Conservation (phyloP, 257 asterid species). For the Henckelia pumila region DNA sequence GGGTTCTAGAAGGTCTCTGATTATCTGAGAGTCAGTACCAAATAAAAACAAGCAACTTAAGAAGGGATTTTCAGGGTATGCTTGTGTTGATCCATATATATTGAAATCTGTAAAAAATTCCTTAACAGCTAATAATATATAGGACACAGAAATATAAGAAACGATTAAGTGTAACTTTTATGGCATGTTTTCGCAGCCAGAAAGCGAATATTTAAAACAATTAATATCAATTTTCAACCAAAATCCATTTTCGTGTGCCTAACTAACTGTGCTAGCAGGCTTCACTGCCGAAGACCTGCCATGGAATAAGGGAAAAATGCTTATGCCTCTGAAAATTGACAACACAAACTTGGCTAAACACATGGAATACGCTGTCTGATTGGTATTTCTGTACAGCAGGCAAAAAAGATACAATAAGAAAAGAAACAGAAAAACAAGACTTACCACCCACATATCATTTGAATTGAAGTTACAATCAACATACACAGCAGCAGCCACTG, state of each 20-base stretch:
- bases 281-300: background rate
- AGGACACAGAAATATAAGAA: background rate
- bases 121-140: background rate
- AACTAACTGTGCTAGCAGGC: background rate
- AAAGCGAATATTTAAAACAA: background rate
- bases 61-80: background rate
- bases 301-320: background rate
- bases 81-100: background rate
- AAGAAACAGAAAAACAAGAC: constrained; percentile 9
- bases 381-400: background rate
- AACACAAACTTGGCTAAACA: background rate
- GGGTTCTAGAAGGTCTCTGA: constrained; percentile 62
- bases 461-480: constrained; percentile 38
- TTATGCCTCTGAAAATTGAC: background rate
- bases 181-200: background rate
- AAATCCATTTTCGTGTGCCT: background rate
- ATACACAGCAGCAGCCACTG: constrained; percentile 70
- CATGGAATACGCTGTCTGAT: background rate
- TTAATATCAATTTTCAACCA: background rate
- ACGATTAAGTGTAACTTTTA: background rate
- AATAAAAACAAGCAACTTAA: constrained; percentile 19
- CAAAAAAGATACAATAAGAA: background rate
- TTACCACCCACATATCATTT: constrained; percentile 45
- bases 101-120: background rate
- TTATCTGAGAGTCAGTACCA: constrained; percentile 36